Conservation (phyloP, 148 eudicot genomes). For the Nepenthes gracilis region DNA sequence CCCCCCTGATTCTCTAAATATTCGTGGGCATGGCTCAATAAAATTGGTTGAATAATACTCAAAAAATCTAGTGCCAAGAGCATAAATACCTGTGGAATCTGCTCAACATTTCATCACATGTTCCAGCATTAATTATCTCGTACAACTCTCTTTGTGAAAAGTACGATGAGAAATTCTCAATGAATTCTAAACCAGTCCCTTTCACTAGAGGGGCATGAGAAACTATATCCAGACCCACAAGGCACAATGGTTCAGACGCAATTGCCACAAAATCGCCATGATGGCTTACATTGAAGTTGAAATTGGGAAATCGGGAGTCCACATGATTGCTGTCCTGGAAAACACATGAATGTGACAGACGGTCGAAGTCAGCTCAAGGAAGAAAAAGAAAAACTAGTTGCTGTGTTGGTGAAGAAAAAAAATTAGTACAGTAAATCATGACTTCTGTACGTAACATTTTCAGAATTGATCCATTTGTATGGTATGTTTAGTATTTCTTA, state of each 20-base stretch:
- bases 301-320: slow-evolving; percentile 45
- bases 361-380: background rate
- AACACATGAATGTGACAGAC: background rate
- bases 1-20: too few relatives aligned
- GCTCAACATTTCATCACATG: slow-evolving; percentile 30
- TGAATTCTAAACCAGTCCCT: slow-evolving; percentile 32
- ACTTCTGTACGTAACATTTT: too few relatives aligned
- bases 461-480: too few relatives aligned
- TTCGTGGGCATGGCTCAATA: background rate
- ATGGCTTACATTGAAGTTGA: slow-evolving; percentile 78
- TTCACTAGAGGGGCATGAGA: slow-evolving; percentile 28
- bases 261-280: slow-evolving; percentile 86
- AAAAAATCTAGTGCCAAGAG: background rate
- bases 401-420: background rate
- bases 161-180: slow-evolving; percentile 44
- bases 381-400: background rate
- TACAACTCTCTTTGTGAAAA: slow-evolving; percentile 65
- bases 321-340: slow-evolving; percentile 30
- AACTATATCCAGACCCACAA: slow-evolving; percentile 79
- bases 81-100: slow-evolving; percentile 43
- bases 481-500: too few relatives aligned
- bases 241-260: slow-evolving; percentile 84
- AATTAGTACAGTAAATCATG: too few relatives aligned
- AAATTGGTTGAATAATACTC: background rate
- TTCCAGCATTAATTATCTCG: slow-evolving; percentile 36